Conservation (phyloP, 192 early-diverging fungal species). For the Umbelopsis ramanniana region DNA sequence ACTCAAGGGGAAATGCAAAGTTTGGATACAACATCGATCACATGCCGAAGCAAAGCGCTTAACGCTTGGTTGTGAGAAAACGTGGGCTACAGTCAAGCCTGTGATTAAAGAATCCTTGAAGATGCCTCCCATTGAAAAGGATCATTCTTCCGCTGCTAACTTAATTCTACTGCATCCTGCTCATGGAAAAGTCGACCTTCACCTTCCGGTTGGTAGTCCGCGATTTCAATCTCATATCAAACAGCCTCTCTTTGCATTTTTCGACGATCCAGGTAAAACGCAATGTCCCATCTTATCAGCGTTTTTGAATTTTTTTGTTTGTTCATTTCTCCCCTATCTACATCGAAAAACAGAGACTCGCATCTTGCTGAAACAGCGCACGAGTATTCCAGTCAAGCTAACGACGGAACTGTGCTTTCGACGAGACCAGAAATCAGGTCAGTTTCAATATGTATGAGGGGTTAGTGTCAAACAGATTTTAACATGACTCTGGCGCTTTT, state of each 20-base stretch:
- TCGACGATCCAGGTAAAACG: conserved; percentile 11
- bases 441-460: neutral
- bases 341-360: neutral
- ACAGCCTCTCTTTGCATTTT: conserved; percentile 2
- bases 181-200: conserved; percentile 10
- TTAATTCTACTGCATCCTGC: neutral
- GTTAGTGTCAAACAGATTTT: no score
- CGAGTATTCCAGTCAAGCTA: conserved; percentile 12
- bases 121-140: neutral
- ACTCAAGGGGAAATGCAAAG: conserved; percentile 13
- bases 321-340: neutral
- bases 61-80: conserved; percentile 9
- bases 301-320: neutral
- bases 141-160: neutral
- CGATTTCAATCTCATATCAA: neutral
- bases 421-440: conserved; percentile 14
- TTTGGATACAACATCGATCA: conserved; percentile 14
- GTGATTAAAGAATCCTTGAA: neutral
- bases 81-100: neutral
- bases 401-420: neutral
- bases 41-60: conserved; percentile 6
- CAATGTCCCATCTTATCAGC: neutral
- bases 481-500: neutral
- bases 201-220: neutral
- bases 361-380: conserved; percentile 7